phyloP scores from a whole-genome alignment of 257 asterid species.

The Penstemon newberryi region DNA sequence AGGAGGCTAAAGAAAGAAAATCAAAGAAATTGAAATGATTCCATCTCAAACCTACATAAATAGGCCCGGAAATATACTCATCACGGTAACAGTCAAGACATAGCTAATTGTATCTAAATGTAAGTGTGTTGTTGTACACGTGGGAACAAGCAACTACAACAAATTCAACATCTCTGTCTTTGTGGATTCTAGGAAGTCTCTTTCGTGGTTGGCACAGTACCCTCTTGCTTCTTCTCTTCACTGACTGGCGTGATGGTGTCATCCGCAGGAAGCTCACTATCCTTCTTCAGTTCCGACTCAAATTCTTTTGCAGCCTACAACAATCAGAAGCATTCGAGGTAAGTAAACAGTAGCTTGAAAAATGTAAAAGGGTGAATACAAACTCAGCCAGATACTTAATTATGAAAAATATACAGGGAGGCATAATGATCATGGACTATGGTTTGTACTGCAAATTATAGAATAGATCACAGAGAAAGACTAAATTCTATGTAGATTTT shows the following conservation, averaged over 20 bases:
- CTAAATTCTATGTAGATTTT: no score
- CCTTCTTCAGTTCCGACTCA: constrained; percentile 80
- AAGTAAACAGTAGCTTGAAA: background rate
- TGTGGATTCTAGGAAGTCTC: constrained; percentile 41
- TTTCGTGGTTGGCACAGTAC: constrained; percentile 44
- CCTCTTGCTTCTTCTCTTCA: constrained; percentile 54
- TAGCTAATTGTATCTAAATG: constrained; percentile 23
- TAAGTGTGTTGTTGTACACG: constrained; percentile 4
- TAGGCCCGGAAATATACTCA: no score
- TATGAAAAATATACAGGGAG: background rate
- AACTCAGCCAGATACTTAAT: background rate
- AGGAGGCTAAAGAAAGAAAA: no score
- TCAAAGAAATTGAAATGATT: no score
- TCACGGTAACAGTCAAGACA: constrained; percentile 9
- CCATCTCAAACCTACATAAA: no score
- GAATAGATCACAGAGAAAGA: no score
- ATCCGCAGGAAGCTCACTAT: constrained; percentile 44
- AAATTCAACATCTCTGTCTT: background rate
- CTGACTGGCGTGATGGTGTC: constrained; percentile 34
- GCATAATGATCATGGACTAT: background rate
- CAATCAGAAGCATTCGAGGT: constrained; percentile 13
- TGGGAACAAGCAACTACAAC: constrained; percentile 22
- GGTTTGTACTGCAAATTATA: no score
- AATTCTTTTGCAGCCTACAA: constrained; percentile 89
- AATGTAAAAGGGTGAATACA: background rate